Conservation (phyloP, 1,139 yeast species). For the Protomyces arabidopsidicola region DNA sequence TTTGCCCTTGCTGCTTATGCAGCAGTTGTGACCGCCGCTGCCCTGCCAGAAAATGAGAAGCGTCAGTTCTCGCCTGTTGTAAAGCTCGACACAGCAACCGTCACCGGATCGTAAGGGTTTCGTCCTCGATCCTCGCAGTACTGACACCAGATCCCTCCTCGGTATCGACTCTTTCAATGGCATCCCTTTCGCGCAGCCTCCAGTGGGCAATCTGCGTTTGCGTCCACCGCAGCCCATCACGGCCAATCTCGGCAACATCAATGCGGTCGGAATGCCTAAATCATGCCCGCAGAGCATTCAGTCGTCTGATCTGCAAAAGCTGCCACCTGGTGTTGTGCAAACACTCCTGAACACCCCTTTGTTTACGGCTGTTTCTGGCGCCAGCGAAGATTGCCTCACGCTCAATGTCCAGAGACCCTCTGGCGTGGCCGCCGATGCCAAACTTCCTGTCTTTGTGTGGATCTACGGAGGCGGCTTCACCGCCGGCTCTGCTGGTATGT, state of each 20-base stretch:
- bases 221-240: constrained; percentile 6
- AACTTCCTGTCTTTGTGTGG: constrained; percentile 35
- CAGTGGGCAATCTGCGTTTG: constrained; percentile 13
- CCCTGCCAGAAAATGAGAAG: neutral
- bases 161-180: constrained; percentile 3
- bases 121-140: neutral
- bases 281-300: constrained; percentile 1
- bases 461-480: constrained; percentile 31
- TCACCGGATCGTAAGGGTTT: neutral
- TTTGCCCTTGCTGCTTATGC: neutral
- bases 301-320: neutral
- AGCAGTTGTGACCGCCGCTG: neutral
- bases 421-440: neutral
- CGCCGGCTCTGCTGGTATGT: constrained; percentile 22
- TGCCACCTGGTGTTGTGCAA: constrained; percentile 19
- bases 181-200: constrained; percentile 28
- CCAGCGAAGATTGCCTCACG: constrained; percentile 32
- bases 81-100: neutral
- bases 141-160: neutral
- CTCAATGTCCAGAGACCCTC: neutral
- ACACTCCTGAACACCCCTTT: constrained; percentile 22
- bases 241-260: constrained; percentile 22
- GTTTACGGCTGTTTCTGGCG: constrained; percentile 32
- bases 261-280: constrained; percentile 1
- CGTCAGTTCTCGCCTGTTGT: neutral